phyloP scores from a whole-genome alignment of 2,329 filamentous ascomycete species.

The Fusarium cicatricum region DNA sequence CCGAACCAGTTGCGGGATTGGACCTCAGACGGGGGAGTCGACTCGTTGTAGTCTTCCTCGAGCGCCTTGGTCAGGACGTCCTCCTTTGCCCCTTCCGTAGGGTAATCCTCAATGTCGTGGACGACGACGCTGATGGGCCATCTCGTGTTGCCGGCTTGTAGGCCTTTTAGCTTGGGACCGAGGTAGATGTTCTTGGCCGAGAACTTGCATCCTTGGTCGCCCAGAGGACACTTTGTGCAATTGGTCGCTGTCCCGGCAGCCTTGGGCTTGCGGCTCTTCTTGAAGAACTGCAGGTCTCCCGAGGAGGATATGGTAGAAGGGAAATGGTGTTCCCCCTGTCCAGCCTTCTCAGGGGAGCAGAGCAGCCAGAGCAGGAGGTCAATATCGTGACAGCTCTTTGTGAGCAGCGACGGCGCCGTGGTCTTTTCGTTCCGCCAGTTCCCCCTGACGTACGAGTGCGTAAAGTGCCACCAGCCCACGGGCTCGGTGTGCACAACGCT shows the following conservation, averaged over 20 bases:
- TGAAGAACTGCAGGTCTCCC: slow-evolving; percentile 82
- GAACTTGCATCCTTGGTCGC: slow-evolving; percentile 80
- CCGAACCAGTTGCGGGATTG: slow-evolving; percentile 79
- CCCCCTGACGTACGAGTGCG: slow-evolving; percentile 88
- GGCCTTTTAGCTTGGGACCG: slow-evolving; percentile 65
- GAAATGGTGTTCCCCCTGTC: slow-evolving; percentile 67
- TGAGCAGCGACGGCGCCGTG: slow-evolving; percentile 83
- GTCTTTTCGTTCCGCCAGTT: slow-evolving; percentile 89
- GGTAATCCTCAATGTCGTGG: slow-evolving; percentile 87
- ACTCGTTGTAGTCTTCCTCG: slow-evolving; percentile 61
- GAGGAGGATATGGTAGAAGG: slow-evolving; percentile 79
- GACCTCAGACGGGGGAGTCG: slow-evolving; percentile 57
- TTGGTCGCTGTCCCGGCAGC: slow-evolving; percentile 82
- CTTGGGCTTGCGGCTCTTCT: slow-evolving; percentile 75
- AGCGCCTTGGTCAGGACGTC: slow-evolving; percentile 55
- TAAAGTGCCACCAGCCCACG: slow-evolving; percentile 95
- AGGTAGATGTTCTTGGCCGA: slow-evolving; percentile 86
- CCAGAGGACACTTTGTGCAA: slow-evolving; percentile 75
- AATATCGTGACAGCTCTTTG: slow-evolving; percentile 96
- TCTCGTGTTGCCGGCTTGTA: slow-evolving; percentile 70
- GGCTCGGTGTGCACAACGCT: slow-evolving; percentile 93
- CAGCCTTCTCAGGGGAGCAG: slow-evolving; percentile 69
- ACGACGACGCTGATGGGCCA: slow-evolving; percentile 94
- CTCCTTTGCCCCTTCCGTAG: slow-evolving; percentile 51
- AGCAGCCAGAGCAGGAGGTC: slow-evolving; percentile 93